Evolutionary conservation across 2,329 filamentous ascomycete genomes (phyloP).

Genomic region (Trichoderma sp.): DNA sequence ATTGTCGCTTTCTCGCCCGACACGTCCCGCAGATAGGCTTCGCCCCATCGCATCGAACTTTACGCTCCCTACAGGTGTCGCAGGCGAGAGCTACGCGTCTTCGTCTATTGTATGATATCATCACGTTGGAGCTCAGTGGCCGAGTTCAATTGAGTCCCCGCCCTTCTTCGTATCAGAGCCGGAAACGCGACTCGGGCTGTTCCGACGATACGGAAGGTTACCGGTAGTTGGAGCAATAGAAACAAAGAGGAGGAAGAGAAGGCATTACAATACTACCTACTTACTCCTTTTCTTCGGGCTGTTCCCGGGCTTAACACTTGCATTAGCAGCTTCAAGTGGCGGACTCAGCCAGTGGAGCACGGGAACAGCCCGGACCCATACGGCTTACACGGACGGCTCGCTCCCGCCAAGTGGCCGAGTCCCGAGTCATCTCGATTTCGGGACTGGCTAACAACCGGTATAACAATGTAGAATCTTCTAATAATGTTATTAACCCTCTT

Average conservation of each 20-base stretch:
- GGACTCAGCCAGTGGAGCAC: background rate
- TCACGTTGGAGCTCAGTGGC: background rate
- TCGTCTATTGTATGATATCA: background rate
- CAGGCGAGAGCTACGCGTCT: background rate
- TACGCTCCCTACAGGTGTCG: background rate
- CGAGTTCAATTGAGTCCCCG: background rate
- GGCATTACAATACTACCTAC: background rate
- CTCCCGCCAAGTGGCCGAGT: background rate
- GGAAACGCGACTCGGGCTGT: background rate
- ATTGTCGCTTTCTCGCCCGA: background rate
- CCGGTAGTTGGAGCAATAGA: background rate
- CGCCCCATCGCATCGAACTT: background rate
- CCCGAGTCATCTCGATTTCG: background rate
- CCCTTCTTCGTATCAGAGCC: background rate
- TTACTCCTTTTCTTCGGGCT: background rate
- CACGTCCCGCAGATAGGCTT: background rate
- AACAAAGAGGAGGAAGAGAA: background rate
- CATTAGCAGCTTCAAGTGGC: background rate
- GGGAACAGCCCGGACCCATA: background rate
- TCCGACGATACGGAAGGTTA: background rate
- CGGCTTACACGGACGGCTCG: background rate
- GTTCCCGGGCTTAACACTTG: background rate
- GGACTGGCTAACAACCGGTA: background rate
- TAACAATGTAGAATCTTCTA: background rate
- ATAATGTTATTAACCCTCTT: no score